phyloP scores from a whole-genome alignment of 306 rosid genomes.

The Cucurbita pepo region DNA sequence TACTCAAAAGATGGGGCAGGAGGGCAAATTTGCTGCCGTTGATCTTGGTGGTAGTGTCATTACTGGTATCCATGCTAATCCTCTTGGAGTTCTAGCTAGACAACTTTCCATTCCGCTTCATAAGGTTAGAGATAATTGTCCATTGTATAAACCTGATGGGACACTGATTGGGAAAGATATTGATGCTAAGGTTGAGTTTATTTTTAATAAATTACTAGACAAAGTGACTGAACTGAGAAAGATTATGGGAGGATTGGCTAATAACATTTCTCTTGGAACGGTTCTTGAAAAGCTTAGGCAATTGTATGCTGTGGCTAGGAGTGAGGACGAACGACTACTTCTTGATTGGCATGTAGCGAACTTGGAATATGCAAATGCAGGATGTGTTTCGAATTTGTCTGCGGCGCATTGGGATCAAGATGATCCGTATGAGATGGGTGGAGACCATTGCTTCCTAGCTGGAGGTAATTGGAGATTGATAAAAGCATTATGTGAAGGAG shows the following conservation, averaged over 20 bases:
- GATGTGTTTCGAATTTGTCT: constrained; percentile 84
- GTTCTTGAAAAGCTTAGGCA: constrained; percentile 63
- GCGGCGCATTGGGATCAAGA: constrained; percentile 95
- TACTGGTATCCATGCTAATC: constrained; percentile 90
- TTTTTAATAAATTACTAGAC: constrained; percentile 78
- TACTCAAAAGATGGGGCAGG: constrained; percentile 66
- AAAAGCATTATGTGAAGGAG: constrained; percentile 59
- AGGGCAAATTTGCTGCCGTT: constrained; percentile 45
- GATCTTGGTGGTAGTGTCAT: constrained; percentile 92
- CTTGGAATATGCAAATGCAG: constrained; percentile 93
- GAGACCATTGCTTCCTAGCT: constrained; percentile 93
- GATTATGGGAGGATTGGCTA: constrained; percentile 75
- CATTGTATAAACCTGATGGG: constrained; percentile 76
- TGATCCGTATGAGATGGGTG: constrained; percentile 96
- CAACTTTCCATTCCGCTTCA: constrained; percentile 89
- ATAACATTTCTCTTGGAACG: constrained; percentile 66
- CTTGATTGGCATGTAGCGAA: constrained; percentile 94
- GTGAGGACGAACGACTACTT: constrained; percentile 57
- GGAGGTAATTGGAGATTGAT: constrained; percentile 87
- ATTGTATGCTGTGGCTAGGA: constrained; percentile 54
- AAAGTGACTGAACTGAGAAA: constrained; percentile 77
- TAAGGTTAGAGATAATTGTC: constrained; percentile 82
- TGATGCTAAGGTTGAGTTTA: constrained; percentile 48
- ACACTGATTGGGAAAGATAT: constrained; percentile 37
- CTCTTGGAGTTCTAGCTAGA: constrained; percentile 85